These are phyloP conservation scores for Fusarium mexicanum DNA, from an alignment of 2,329 filamentous ascomycete species.

Conservation along the genomic window DNA sequence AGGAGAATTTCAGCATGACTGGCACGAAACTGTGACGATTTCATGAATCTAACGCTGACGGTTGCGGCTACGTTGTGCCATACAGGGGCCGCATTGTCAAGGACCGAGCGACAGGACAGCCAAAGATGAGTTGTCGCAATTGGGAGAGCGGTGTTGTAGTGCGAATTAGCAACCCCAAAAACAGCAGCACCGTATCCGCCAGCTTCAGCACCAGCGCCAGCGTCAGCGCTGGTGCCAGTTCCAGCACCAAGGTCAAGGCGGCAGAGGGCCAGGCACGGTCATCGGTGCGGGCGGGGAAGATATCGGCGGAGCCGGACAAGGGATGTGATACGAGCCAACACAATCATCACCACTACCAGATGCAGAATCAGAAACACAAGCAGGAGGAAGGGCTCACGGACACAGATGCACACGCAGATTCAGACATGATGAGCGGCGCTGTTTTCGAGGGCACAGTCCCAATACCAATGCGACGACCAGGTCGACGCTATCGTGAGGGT, in stretches of 20 bases:
- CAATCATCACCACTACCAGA: neutral
- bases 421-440: neutral
- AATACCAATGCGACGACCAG: conserved; percentile 72
- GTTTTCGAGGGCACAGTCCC: conserved; percentile 66
- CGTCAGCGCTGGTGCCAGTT: conserved; percentile 2
- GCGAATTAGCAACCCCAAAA: conserved; percentile 55
- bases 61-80: conserved; percentile 26
- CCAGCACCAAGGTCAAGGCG: conserved; percentile 28
- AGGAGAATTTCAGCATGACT: conserved; percentile 24
- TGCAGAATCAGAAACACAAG: conserved; percentile 4
- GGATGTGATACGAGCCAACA: conserved; percentile 31
- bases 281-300: conserved; percentile 30
- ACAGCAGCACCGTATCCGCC: conserved; percentile 21
- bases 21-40: conserved; percentile 33
- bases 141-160: conserved; percentile 95
- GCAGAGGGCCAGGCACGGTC: conserved; percentile 33
- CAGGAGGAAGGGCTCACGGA: conserved; percentile 18
- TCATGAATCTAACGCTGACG: conserved; percentile 40
- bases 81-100: conserved; percentile 79
- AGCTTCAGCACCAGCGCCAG: conserved; percentile 13
- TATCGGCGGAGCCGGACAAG: conserved; percentile 31
- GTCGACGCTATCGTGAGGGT: conserved; percentile 56
- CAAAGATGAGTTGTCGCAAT: conserved; percentile 86
- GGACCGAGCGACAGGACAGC: conserved; percentile 71
- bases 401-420: conserved; percentile 31